phyloP scores from a whole-genome alignment of 768 basidiomycete genomes.

The Macrolepiota albuminosa region DNA sequence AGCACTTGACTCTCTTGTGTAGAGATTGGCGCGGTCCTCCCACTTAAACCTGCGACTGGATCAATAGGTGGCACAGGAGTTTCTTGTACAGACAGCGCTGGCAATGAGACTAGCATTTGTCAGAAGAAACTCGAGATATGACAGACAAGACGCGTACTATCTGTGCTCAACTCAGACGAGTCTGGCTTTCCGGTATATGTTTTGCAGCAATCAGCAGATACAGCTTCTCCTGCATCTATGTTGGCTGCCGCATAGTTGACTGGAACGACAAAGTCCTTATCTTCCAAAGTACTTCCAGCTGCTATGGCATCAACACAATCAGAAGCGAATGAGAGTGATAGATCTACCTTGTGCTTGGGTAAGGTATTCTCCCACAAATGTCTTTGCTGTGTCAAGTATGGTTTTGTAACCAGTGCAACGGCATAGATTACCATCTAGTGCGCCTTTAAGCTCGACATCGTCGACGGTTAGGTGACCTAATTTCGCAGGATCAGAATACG shows the following conservation, averaged over 20 bases:
- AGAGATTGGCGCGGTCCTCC: conserved; percentile 1
- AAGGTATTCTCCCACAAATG: conserved; percentile 15
- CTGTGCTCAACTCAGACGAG: background rate
- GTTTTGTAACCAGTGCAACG: conserved; percentile 16
- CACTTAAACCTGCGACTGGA: background rate
- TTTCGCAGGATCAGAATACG: conserved; percentile 13
- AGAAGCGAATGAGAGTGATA: background rate
- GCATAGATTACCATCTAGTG: conserved; percentile 15
- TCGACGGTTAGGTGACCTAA: conserved; percentile 12
- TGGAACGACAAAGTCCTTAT: conserved; percentile 10
- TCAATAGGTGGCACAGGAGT: background rate
- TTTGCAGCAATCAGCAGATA: conserved; percentile 5
- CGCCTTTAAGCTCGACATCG: conserved; percentile 14
- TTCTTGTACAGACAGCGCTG: background rate
- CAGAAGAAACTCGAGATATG: background rate
- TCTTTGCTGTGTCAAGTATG: conserved; percentile 14
- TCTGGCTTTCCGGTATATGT: background rate
- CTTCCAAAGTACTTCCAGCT: background rate
- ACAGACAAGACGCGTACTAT: background rate
- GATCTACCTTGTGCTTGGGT: conserved; percentile 5
- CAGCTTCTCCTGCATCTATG: conserved; percentile 11
- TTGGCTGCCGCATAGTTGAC: conserved; percentile 13
- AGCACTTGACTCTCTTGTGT: background rate
- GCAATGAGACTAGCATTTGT: background rate
- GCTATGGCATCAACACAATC: background rate